A percentile compares a stretch with the other conserved stretches of the same genome.
phyloP scores from a whole-genome alignment of 345 rosid species.

The Litchi chinensis region DNA sequence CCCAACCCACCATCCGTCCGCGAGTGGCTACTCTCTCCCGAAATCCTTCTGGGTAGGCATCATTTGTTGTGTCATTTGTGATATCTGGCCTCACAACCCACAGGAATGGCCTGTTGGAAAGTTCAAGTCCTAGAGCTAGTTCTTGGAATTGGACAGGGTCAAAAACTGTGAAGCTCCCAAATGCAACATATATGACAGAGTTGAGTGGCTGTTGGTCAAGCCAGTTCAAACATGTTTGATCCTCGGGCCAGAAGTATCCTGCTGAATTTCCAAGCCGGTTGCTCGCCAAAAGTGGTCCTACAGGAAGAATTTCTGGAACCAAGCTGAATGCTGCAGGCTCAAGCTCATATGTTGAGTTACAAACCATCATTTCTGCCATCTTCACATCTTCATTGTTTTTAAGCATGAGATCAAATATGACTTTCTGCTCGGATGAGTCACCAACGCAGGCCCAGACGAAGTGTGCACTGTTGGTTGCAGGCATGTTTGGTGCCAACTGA shows the following conservation, averaged over 20 bases:
- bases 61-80: conserved; percentile 3
- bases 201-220: conserved; percentile 31
- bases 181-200: conserved; percentile 40
- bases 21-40: background rate
- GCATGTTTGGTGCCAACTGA: conserved; percentile 29
- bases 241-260: conserved; percentile 39
- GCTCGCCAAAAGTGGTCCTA: conserved; percentile 33
- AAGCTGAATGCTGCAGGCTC: conserved; percentile 29
- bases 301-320: conserved; percentile 16
- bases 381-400: conserved; percentile 18
- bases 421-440: conserved; percentile 28
- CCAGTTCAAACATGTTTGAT: conserved; percentile 35
- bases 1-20: conserved; percentile 35
- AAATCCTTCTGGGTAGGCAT: conserved; percentile 18
- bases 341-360: conserved; percentile 33
- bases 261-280: conserved; percentile 17
- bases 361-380: conserved; percentile 41
- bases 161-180: conserved; percentile 35
- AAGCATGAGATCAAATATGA: conserved; percentile 24
- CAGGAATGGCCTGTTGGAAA: conserved; percentile 5
- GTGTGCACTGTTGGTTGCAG: conserved; percentile 28
- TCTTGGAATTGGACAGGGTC: conserved; percentile 17
- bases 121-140: conserved; percentile 33
- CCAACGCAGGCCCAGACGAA: conserved; percentile 38
- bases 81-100: conserved; percentile 16